Evolutionary conservation across 2,329 filamentous ascomycete species (phyloP), one percentile per base, ranked within the genome.

Genomic region (Colletotrichum musicola): DNA sequence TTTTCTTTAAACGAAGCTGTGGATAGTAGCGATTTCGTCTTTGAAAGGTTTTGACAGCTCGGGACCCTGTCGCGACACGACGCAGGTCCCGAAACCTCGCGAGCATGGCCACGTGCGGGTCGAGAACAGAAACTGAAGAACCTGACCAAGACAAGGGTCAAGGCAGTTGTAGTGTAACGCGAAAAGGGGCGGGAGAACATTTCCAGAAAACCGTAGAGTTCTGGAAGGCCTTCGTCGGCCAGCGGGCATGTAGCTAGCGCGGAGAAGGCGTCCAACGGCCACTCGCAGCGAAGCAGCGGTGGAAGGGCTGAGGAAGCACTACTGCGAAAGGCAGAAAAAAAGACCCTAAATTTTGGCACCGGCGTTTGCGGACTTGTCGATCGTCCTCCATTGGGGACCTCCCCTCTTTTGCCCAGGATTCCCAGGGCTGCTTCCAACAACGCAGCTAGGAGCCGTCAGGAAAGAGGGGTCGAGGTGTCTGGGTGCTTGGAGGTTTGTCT

Each of bases 351-450:
- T 44, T 35, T 57, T 42, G 54, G 46, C 58, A 46, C 38, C 64
- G 64, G 64, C 59, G 59, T 63, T 57, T 57, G 44, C 64, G 64
- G 64, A 63, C 53, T 67, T 38, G 38, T 63, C 44, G 64, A 68
- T 58, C 60, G 64, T 47, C 35, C 25, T 47, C 55, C 44, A 51
- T 42, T 20, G 53, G 54, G 61, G 49, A 56, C 40, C 47, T 35
- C 9, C 55, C 42, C 61, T 68, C 51, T 18, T 44, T 30, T 44
- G 4, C 13, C 18, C 27, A 30, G 47, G 44, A 27, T 59, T 54
- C 55, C 54, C 38, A 51, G 61, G 47, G 47, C 18, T 61, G 30
- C 40, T 56, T 46, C 47, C 55, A 46, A 64, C 55, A 42, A 35
- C 30, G 30, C 10, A 35, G 30, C 25, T 35, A 27, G 16, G 30